Conservation (phyloP, 2,329 filamentous ascomycete genomes). For the Leptographium flavum region DNA sequence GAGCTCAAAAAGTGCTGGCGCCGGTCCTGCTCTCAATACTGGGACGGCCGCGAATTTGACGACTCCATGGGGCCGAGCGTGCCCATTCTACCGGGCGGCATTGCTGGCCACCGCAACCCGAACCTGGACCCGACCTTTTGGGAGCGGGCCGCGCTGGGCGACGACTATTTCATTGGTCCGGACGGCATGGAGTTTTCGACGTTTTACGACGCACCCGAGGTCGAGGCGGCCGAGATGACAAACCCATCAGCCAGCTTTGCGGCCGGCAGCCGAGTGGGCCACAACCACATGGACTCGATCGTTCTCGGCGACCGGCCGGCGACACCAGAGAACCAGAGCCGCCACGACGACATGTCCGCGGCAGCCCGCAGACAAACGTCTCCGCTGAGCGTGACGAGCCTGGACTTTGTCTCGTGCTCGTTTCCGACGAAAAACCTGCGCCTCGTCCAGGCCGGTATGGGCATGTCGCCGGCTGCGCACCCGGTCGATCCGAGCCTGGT, state of each 20-base stretch:
- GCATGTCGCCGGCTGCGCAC: conserved; percentile 35
- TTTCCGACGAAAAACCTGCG: conserved; percentile 40
- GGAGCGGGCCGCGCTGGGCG: conserved; percentile 19
- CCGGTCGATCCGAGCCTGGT: conserved; percentile 38
- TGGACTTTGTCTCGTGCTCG: conserved; percentile 49
- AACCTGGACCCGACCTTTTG: conserved; percentile 39
- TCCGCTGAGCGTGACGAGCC: conserved; percentile 42
- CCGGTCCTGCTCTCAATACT: conserved; percentile 76
- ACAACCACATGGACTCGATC: conserved; percentile 33
- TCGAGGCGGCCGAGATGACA: background rate
- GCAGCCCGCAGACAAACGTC: conserved; percentile 28
- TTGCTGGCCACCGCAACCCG: conserved; percentile 45
- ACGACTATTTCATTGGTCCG: background rate
- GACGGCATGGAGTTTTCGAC: background rate
- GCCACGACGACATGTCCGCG: conserved; percentile 9
- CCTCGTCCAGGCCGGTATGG: conserved; percentile 23
- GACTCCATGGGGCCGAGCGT: conserved; percentile 45
- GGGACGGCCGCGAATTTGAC: conserved; percentile 61
- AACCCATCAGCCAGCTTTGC: conserved; percentile 10
- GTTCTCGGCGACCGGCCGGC: conserved; percentile 28
- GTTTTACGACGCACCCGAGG: no score
- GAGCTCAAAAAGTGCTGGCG: conserved; percentile 98
- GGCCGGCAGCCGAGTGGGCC: conserved; percentile 29
- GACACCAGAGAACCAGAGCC: conserved; percentile 27
- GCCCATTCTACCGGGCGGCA: conserved; percentile 64